These are phyloP conservation scores for Macrolepiota fuliginosa DNA, from an alignment of 768 basidiomycete genomes.

Conservation along the genomic window DNA sequence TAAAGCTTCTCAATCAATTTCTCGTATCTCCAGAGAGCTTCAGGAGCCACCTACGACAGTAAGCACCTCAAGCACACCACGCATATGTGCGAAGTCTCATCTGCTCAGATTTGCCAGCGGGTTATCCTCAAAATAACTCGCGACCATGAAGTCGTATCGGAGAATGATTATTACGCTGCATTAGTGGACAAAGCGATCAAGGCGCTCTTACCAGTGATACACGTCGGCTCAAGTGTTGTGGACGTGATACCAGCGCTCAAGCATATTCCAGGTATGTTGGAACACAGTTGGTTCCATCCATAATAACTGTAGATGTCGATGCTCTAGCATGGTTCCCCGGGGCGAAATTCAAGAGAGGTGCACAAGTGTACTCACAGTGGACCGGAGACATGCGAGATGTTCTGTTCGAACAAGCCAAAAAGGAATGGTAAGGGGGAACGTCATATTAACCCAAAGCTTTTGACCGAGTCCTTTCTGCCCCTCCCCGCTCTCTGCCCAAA, in stretches of 20 bases:
- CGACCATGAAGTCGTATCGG: constrained; percentile 33
- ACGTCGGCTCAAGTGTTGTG: constrained; percentile 38
- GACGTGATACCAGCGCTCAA: constrained; percentile 32
- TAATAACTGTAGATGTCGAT: not conserved
- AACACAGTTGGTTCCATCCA: not conserved
- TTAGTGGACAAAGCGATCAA: constrained; percentile 23
- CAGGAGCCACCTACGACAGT: constrained; percentile 27
- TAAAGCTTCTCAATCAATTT: constrained; percentile 24
- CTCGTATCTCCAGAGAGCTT: constrained; percentile 26
- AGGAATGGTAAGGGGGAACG: constrained; percentile 21
- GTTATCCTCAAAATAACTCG: constrained; percentile 37
- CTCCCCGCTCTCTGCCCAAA: not conserved
- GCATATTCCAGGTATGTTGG: constrained; percentile 25
- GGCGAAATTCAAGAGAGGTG: constrained; percentile 30
- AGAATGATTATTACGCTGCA: constrained; percentile 34
- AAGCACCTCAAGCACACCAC: constrained; percentile 8
- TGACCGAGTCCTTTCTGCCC: not conserved
- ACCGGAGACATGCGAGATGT: constrained; percentile 20
- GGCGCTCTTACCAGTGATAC: constrained; percentile 24
- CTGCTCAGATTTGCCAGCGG: constrained; percentile 24
- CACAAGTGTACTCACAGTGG: constrained; percentile 21
- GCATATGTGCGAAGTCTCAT: not conserved
- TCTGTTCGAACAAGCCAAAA: constrained; percentile 27
- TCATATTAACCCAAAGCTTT: not conserved
- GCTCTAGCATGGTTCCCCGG: constrained; percentile 40